Conservation (phyloP, 371 early-diverging fungal genomes). For the Mortierella sp. region DNA sequence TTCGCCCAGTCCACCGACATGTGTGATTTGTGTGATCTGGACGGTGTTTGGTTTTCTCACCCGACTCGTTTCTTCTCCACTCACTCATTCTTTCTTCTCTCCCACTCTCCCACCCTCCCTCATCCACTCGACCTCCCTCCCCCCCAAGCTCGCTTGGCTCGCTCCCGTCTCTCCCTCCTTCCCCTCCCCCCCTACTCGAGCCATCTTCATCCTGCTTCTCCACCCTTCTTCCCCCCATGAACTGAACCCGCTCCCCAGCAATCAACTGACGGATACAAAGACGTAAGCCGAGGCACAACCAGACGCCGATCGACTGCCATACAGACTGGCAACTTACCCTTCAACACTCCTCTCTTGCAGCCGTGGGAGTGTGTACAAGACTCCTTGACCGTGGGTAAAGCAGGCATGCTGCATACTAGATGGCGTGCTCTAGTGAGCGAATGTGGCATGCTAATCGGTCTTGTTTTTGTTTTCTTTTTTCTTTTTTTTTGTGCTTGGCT, state of each 20-base stretch:
- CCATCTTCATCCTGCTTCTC: not conserved
- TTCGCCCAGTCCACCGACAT: too few species aligned
- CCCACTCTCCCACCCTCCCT: not conserved
- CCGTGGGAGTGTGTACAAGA: not conserved
- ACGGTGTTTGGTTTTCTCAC: not conserved
- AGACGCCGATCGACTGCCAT: not conserved
- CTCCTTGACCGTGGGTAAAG: not conserved
- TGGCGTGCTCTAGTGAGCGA: too few species aligned
- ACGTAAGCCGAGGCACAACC: not conserved
- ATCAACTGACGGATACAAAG: not conserved
- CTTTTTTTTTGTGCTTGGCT: conserved; percentile 8
- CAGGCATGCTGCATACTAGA: not conserved
- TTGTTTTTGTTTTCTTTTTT: conserved; percentile 8
- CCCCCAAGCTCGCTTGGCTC: not conserved
- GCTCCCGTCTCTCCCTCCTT: not conserved
- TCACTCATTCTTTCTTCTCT: not conserved
- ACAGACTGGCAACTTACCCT: not conserved
- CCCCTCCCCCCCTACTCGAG: not conserved
- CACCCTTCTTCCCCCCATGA: not conserved
- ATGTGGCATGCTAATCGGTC: conserved; percentile 1
- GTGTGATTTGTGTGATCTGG: too few species aligned
- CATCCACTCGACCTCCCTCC: not conserved
- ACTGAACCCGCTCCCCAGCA: not conserved
- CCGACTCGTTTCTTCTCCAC: not conserved
- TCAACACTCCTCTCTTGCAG: not conserved